phyloP scores from a whole-genome alignment of 257 asterid genomes.

The Fraxinus excelsior region DNA sequence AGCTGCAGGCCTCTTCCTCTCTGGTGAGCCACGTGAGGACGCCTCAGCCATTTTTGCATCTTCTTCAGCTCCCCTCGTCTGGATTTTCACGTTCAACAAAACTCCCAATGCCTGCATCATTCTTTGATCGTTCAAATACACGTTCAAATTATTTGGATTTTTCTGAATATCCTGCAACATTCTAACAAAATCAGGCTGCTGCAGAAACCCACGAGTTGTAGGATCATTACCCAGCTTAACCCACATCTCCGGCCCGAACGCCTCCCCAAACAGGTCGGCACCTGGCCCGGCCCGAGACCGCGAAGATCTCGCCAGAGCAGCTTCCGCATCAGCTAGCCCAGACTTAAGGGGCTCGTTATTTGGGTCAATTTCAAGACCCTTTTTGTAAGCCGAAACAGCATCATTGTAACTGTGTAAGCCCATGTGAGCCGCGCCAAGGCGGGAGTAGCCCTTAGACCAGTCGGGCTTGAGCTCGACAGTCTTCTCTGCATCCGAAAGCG shows the following conservation, averaged over 20 bases:
- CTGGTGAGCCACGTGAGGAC: slow-evolving; percentile 33
- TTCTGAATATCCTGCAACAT: slow-evolving; percentile 89
- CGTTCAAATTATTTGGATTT: slow-evolving; percentile 63
- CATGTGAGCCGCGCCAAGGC: slow-evolving; percentile 82
- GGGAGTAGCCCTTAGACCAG: slow-evolving; percentile 87
- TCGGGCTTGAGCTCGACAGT: slow-evolving; percentile 88
- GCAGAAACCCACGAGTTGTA: slow-evolving; percentile 54
- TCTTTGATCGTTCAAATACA: slow-evolving; percentile 78
- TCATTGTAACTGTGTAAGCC: slow-evolving; percentile 68
- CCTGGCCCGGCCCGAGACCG: slow-evolving; percentile 34
- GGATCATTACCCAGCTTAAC: slow-evolving; percentile 68
- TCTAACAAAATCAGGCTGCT: slow-evolving; percentile 79
- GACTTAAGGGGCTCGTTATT: slow-evolving; percentile 80
- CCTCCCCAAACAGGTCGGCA: slow-evolving; percentile 72
- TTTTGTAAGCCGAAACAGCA: slow-evolving; percentile 70
- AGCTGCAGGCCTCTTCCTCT: slow-evolving; percentile 54
- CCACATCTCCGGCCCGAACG: slow-evolving; percentile 97
- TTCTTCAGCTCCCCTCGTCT: slow-evolving; percentile 46
- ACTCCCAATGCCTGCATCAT: slow-evolving; percentile 86
- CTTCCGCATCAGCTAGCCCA: slow-evolving; percentile 79
- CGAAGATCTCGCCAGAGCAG: slow-evolving; percentile 47
- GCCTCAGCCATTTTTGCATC: slow-evolving; percentile 38
- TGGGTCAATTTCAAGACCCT: slow-evolving; percentile 86
- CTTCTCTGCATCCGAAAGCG: slow-evolving; percentile 77
- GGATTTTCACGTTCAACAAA: slow-evolving; percentile 64